Evolutionary conservation across 257 asterid species (phyloP).

Genomic region (Echium plantagineum): DNA sequence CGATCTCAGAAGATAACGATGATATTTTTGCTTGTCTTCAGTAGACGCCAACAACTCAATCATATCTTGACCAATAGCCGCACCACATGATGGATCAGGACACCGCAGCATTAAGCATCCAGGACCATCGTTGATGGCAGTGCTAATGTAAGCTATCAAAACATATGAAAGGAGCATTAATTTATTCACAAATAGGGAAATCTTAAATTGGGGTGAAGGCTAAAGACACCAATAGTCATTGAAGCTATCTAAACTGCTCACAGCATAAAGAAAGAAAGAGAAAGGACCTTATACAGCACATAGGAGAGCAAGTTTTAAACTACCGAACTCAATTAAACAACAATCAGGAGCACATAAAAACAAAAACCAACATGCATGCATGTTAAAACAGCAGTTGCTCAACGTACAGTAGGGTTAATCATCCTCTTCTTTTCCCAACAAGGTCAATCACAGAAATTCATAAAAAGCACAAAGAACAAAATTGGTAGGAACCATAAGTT

Average conservation of each 20-base stretch:
- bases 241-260: neutral
- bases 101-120: slow-evolving; percentile 89
- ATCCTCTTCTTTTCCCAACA: no score
- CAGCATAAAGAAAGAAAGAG: neutral
- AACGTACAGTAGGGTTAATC: no score
- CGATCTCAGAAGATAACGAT: slow-evolving; percentile 80
- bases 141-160: slow-evolving; percentile 65
- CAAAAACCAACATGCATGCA: neutral
- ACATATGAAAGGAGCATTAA: slow-evolving; percentile 8
- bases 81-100: slow-evolving; percentile 73
- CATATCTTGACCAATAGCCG: slow-evolving; percentile 88
- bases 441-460: no score
- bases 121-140: slow-evolving; percentile 86
- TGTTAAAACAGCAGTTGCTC: neutral
- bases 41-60: slow-evolving; percentile 36
- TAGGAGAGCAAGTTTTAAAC: neutral
- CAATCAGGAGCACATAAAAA: neutral
- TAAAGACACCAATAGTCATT: neutral
- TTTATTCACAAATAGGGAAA: neutral
- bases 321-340: no score
- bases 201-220: neutral
- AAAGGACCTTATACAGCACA: neutral
- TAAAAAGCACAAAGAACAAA: no score
- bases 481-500: no score
- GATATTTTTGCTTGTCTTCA: slow-evolving; percentile 65